Base-by-base conservation (phyloP, 768 basidiomycete genomes). In the Boletus vermiculosoides region DNA sequence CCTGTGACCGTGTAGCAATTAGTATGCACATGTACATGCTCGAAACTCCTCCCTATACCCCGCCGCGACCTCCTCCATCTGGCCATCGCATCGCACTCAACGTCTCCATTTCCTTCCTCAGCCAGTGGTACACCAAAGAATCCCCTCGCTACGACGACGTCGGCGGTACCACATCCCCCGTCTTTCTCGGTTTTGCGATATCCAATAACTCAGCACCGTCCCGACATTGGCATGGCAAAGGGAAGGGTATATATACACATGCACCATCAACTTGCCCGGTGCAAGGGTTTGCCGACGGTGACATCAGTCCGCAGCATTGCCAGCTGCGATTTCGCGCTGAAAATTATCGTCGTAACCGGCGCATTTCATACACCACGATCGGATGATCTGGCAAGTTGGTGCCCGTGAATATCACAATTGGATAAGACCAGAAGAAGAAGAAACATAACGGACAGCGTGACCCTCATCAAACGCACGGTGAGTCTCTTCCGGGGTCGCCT, bases 181-280 rank as follows among this genome's bases (percentile, higher is more conserved):
- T 92, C 57, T 94, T 78, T 73, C 62, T 94, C 31, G 91, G 90
- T 13, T 88, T 87, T 5, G 91, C 89, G 12, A 73, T 92, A 45
- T 76, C 91, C 66, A 76, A 61, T 53, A 73, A 76, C 58, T 83
- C 85, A n/a, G n/a, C n/a, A n/a, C n/a, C n/a, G n/a, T n/a, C n/a
- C n/a, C n/a, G n/a, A n/a, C n/a, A n/a, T n/a, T n/a, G n/a, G n/a
- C n/a, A n/a, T n/a, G n/a, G n/a, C n/a, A n/a, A n/a, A n/a, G n/a
- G n/a, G n/a, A n/a, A n/a, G n/a, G n/a, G n/a, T n/a, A n/a, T n/a
- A n/a, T n/a, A n/a, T 28, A 28, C 28, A 28, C 28, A 28, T 28
- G 5, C 28, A 28, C 28, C 3, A 28, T 28, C 28, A 28, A 1
- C 6, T 28, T 5, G 4, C 28, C 28, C 28, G 5, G 28, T 28